Percentiles rank a stretch among this genome's conserved stretches.
phyloP scores from a whole-genome alignment of 805 yeast species.

The Ogataea salicorniae region DNA sequence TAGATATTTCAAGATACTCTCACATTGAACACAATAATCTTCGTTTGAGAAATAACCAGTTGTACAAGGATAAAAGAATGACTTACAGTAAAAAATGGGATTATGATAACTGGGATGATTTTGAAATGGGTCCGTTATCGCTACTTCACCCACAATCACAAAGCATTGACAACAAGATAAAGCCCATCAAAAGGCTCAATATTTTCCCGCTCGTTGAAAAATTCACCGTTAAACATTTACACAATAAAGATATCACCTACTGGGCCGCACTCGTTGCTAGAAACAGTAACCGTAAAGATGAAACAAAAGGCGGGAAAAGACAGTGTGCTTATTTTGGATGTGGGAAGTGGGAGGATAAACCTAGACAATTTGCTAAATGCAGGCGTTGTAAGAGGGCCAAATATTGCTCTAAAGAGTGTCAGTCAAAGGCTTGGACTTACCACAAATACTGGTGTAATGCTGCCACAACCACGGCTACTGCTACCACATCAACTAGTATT shows the following conservation, averaged over 20 bases:
- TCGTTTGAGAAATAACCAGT: slow-evolving; percentile 23
- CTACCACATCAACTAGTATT: not conserved
- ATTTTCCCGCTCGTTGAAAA: slow-evolving; percentile 89
- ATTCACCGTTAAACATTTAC: slow-evolving; percentile 62
- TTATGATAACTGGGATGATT: slow-evolving; percentile 36
- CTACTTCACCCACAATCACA: slow-evolving; percentile 17
- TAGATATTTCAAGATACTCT: slow-evolving; percentile 25
- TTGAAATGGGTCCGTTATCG: slow-evolving; percentile 26
- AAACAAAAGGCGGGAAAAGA: slow-evolving; percentile 78
- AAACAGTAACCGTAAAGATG: slow-evolving; percentile 90
- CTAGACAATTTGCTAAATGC: slow-evolving; percentile 92
- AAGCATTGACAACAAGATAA: slow-evolving; percentile 24
- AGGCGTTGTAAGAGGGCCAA: slow-evolving; percentile 91
- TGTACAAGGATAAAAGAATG: slow-evolving; percentile 18
- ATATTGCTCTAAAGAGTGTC: slow-evolving; percentile 91
- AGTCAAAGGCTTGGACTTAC: slow-evolving; percentile 83
- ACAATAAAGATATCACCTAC: slow-evolving; percentile 77
- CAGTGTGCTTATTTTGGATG: slow-evolving; percentile 94
- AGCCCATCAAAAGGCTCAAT: slow-evolving; percentile 50
- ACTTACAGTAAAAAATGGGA: slow-evolving; percentile 38
- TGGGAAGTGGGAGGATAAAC: slow-evolving; percentile 89
- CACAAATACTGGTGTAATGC: slow-evolving; percentile 90
- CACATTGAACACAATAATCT: slow-evolving; percentile 25
- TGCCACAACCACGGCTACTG: slow-evolving; percentile 12
- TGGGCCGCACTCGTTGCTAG: slow-evolving; percentile 99